Evolutionary conservation across 768 basidiomycete genomes (phyloP).

Genomic region (Scleroderma citrinum): DNA sequence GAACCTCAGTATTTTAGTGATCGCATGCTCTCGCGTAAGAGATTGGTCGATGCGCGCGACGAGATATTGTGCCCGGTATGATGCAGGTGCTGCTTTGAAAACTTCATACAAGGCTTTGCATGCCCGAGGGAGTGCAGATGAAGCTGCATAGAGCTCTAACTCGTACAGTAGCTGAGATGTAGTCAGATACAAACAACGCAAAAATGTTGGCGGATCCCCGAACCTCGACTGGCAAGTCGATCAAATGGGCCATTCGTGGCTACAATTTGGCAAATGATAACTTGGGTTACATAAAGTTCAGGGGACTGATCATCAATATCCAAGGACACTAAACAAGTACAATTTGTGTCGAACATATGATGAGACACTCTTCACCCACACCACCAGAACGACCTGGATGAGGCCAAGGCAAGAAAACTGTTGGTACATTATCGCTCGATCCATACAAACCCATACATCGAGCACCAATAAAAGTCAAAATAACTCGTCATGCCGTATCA

Average conservation of each 20-base stretch:
- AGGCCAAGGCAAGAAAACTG: too few relatives aligned
- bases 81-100: slow-evolving; percentile 49
- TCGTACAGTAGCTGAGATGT: slow-evolving; percentile 65
- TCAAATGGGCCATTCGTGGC: slow-evolving; percentile 16
- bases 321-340: too few relatives aligned
- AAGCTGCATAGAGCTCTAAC: slow-evolving; percentile 66
- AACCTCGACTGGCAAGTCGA: slow-evolving; percentile 33
- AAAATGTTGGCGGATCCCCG: slow-evolving; percentile 1
- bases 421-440: too few relatives aligned
- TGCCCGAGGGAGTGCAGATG: slow-evolving; percentile 53
- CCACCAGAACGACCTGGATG: too few relatives aligned
- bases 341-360: too few relatives aligned
- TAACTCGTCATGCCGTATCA: too few relatives aligned
- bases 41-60: slow-evolving; percentile 25
- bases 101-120: slow-evolving; percentile 48
- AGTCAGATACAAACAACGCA: slow-evolving; percentile 5
- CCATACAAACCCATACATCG: too few relatives aligned
- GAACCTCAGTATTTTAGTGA: slow-evolving; percentile 44
- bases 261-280: not conserved
- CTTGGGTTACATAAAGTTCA: too few relatives aligned
- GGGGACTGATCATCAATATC: too few relatives aligned
- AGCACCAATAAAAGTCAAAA: too few relatives aligned
- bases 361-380: too few relatives aligned
- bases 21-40: slow-evolving; percentile 10
- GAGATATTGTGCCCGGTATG: slow-evolving; percentile 66